Evolutionary conservation across 306 rosid species (phyloP), one percentile per base, ranked within the genome.

Genomic region (Mimosa bimucronata): DNA sequence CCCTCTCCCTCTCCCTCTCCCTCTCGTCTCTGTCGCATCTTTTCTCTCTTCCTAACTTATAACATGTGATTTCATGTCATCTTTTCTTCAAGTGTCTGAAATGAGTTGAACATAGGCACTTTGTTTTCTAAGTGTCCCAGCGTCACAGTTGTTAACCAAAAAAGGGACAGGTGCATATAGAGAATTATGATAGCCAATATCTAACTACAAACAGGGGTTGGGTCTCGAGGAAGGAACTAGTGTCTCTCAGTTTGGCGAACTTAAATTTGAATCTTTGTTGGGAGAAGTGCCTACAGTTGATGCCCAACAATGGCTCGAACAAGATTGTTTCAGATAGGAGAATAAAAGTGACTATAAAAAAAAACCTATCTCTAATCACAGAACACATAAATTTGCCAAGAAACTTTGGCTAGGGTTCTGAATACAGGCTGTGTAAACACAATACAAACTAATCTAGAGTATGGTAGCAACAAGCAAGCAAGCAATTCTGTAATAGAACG

Each of bases 401-500:
- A 31, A 55, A 0, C 52, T 2, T 30, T 31, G 12, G 30, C 21
- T 45, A 18, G 25, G 34, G 31, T 79, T 67, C 15, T 18, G 46
- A 40, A 79, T 60, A 45, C 28, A 52, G 16, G 41, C 18, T 14
- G 40, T 48, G 64, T 46, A 11, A 9, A 74, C 40, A 44, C 40
- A 37, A 66, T 16, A 38, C 29, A 23, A 60, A 40, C 62, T 61
- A 75, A 70, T 53, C 23, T 69, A 69, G 34, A 16, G 76, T 13
- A 71, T 18, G 38, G 25, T 44, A 71, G 58, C 15, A 50, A n/a
- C 12, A 7, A 8, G 61, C 61, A 53, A 71, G 75, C 26, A 18
- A 71, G 60, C 75, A 26, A 40, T 34, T 66, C 46, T 37, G 46
- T 66, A 37, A 66, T 18, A 66, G 18, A 61, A 26, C 5, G 9